Evolutionary conservation across 2,329 filamentous ascomycete species (phyloP).

Genomic region (Fusarium vanettenii): DNA sequence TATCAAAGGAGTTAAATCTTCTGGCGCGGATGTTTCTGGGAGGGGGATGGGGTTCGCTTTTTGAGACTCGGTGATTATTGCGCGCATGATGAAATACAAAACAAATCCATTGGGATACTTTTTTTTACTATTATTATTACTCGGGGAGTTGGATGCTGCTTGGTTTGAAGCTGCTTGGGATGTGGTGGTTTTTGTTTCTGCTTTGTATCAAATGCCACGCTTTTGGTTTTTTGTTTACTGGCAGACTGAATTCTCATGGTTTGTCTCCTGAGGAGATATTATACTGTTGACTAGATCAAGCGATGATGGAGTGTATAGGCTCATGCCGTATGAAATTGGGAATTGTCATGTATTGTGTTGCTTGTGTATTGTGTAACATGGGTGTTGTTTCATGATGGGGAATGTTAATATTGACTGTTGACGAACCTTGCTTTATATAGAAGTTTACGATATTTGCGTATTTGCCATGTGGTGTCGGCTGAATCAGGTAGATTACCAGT

Average conservation of each 20-base stretch:
- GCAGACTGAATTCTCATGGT: conserved; percentile 9
- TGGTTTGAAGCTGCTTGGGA: conserved; percentile 25
- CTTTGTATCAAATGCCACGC: conserved; percentile 12
- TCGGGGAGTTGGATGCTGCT: conserved; percentile 40
- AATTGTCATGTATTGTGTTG: not conserved
- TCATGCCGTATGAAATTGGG: not conserved
- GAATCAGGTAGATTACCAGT: not conserved
- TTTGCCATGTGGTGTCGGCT: not conserved
- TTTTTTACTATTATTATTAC: conserved; percentile 16
- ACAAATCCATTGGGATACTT: conserved; percentile 35
- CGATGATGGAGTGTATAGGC: not conserved
- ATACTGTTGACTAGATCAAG: not conserved
- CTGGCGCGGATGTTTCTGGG: conserved; percentile 33
- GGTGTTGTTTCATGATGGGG: conserved; percentile 5
- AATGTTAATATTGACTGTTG: not conserved
- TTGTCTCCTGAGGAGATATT: not conserved
- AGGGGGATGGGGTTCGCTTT: not conserved
- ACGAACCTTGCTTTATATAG: not conserved
- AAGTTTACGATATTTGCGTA: not conserved
- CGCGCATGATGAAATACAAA: conserved; percentile 40
- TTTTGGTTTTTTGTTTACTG: conserved; percentile 19
- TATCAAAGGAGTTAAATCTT: conserved; percentile 4
- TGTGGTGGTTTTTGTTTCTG: conserved; percentile 10
- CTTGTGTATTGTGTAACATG: not conserved
- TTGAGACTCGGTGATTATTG: conserved; percentile 27